Evolutionary conservation across 2,329 filamentous ascomycete species (phyloP).

Genomic region (Fusarium metavorans): DNA sequence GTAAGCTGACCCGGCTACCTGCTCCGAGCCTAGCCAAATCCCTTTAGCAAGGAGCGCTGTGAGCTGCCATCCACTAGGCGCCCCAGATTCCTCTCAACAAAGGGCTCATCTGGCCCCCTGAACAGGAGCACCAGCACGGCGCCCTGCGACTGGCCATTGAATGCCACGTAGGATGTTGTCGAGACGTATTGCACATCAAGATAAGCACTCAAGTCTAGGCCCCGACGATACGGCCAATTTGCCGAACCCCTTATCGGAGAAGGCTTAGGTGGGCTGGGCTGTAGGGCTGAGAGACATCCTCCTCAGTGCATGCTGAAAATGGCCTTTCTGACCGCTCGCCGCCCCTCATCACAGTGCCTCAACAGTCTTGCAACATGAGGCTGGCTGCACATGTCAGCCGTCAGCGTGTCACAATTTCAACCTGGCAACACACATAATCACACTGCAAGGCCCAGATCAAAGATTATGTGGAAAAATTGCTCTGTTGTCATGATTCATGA

Average conservation of each 20-base stretch:
- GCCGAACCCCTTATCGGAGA: constrained; percentile 6
- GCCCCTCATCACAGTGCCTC: constrained; percentile 26
- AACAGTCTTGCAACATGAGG: constrained; percentile 4
- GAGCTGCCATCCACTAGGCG: constrained; percentile 17
- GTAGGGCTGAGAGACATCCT: constrained; percentile 38
- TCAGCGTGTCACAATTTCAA: constrained; percentile 11
- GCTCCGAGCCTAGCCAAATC: constrained; percentile 25
- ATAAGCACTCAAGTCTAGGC: constrained; percentile 6
- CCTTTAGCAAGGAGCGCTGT: constrained; percentile 8
- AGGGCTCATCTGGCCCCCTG: constrained; percentile 23
- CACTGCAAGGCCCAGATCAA: neutral
- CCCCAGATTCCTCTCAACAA: constrained; percentile 8
- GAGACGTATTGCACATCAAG: neutral
- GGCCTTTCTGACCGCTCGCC: constrained; percentile 29
- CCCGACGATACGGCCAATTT: neutral
- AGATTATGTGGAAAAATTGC: constrained; percentile 34
- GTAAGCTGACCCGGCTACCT: constrained; percentile 33
- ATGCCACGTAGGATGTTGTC: neutral
- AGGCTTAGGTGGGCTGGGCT: constrained; percentile 28
- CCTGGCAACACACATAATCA: neutral
- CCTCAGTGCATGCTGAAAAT: constrained; percentile 20
- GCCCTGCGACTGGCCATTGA: constrained; percentile 10
- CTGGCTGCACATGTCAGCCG: neutral
- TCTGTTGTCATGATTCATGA: constrained; percentile 37
- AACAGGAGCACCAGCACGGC: neutral